Evolutionary conservation across 129 eudicot species (phyloP).

Genomic region (sunflower (Helianthus annuus)): DNA sequence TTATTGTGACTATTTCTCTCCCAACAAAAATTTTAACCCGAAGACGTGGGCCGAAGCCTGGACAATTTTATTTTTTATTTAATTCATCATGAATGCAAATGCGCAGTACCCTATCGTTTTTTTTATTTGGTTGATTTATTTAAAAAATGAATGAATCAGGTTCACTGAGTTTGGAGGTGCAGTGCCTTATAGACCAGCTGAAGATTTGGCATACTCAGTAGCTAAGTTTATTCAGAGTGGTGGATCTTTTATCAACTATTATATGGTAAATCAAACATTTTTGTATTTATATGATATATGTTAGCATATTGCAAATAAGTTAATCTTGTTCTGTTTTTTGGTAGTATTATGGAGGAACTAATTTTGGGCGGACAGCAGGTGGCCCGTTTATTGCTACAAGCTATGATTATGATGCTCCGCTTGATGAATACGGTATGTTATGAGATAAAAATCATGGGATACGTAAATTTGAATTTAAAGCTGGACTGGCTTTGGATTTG

Average conservation of each 20-base stretch:
- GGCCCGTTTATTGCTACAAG: constrained; percentile 99
- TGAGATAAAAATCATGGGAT: neutral
- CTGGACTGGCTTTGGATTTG: constrained; percentile 15
- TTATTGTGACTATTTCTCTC: too few species aligned
- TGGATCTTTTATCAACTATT: too few species aligned
- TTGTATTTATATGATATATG: constrained; percentile 20
- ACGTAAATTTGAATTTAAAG: constrained; percentile 28
- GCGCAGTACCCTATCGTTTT: neutral
- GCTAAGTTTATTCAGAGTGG: too few species aligned
- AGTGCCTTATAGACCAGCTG: too few species aligned
- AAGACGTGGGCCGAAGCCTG: constrained; percentile 99
- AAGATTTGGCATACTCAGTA: too few species aligned
- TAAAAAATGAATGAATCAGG: neutral
- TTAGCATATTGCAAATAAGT: neutral
- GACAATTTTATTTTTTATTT: constrained; percentile 61
- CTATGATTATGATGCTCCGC: constrained; percentile 98
- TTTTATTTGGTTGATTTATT: neutral
- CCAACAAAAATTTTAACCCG: constrained; percentile 87
- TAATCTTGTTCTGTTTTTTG: constrained; percentile 10
- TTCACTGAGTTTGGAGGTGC: too few species aligned
- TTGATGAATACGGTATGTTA: constrained; percentile 90
- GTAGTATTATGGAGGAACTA: constrained; percentile 98
- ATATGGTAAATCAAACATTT: too few species aligned
- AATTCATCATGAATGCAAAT: neutral
- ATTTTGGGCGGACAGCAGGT: constrained; percentile 95